Conservation (phyloP, 1,139 yeast genomes). For the Nakaseomyces bracarensis region DNA sequence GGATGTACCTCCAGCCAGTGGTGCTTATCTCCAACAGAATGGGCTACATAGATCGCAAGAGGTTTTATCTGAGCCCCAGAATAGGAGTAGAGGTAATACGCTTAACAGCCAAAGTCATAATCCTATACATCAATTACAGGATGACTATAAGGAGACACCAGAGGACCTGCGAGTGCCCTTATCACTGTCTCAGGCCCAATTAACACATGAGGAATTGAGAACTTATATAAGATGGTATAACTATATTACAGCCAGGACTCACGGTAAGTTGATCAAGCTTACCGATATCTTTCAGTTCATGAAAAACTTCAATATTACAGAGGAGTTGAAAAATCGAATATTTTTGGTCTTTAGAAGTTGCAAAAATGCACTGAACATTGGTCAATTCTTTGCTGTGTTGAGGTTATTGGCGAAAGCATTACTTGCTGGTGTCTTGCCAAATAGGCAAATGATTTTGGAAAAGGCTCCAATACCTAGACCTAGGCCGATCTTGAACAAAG, state of each 20-base stretch:
- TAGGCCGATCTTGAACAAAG: conserved; percentile 52
- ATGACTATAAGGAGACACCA: conserved; percentile 20
- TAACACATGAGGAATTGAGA: conserved; percentile 56
- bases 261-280: conserved; percentile 48
- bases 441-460: conserved; percentile 42
- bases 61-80: background rate
- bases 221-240: conserved; percentile 76
- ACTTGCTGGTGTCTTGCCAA: conserved; percentile 39
- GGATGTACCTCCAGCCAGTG: conserved; percentile 10
- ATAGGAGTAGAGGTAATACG: background rate
- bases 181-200: conserved; percentile 52
- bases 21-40: conserved; percentile 5
- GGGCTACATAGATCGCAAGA: conserved; percentile 1
- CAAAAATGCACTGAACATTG: conserved; percentile 49
- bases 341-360: conserved; percentile 45
- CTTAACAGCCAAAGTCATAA: conserved; percentile 3
- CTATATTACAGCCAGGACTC: conserved; percentile 52
- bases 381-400: conserved; percentile 66
- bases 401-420: conserved; percentile 52
- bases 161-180: conserved; percentile 42
- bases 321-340: conserved; percentile 38
- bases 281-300: conserved; percentile 58
- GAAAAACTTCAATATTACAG: conserved; percentile 49
- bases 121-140: conserved; percentile 6
- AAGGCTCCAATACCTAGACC: conserved; percentile 61